Conservation (phyloP, 345 rosid species). For the Linum lewisii region DNA sequence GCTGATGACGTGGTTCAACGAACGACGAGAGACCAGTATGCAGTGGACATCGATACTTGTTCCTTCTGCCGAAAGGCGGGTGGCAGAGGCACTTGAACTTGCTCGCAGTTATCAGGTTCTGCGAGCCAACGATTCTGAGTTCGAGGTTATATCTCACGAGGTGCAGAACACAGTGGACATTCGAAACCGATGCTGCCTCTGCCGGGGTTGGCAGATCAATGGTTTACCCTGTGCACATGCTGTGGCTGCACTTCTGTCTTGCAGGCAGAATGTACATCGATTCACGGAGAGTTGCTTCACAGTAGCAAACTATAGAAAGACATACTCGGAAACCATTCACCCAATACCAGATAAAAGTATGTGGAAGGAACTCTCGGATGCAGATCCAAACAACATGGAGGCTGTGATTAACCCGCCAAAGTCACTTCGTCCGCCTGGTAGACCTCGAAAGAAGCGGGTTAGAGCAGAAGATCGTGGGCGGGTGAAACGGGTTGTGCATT, state of each 20-base stretch:
- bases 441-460: constrained; percentile 90
- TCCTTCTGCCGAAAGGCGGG: constrained; percentile 83
- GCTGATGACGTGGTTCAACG: constrained; percentile 97
- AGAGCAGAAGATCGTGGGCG: constrained; percentile 90
- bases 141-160: constrained; percentile 89
- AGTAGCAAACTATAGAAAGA: constrained; percentile 82
- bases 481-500: constrained; percentile 87
- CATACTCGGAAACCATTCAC: constrained; percentile 92
- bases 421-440: constrained; percentile 84
- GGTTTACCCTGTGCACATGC: constrained; percentile 98
- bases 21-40: constrained; percentile 84
- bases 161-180: constrained; percentile 87
- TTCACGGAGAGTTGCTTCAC: constrained; percentile 95
- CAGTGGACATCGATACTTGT: constrained; percentile 93
- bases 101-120: constrained; percentile 88
- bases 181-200: constrained; percentile 83
- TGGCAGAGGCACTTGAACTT: constrained; percentile 79
- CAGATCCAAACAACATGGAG: constrained; percentile 45
- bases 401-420: constrained; percentile 69
- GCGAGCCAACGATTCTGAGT: constrained; percentile 88
- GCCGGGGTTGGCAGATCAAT: constrained; percentile 94
- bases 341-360: constrained; percentile 89
- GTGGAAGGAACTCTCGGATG: constrained; percentile 76
- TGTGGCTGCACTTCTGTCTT: constrained; percentile 89
- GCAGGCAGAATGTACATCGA: constrained; percentile 96